Percentiles rank a stretch among this genome's conserved stretches.
These are phyloP conservation scores for Ustilago lituana DNA, from an alignment of 1,284 basidiomycete species.

Conservation along the genomic window DNA sequence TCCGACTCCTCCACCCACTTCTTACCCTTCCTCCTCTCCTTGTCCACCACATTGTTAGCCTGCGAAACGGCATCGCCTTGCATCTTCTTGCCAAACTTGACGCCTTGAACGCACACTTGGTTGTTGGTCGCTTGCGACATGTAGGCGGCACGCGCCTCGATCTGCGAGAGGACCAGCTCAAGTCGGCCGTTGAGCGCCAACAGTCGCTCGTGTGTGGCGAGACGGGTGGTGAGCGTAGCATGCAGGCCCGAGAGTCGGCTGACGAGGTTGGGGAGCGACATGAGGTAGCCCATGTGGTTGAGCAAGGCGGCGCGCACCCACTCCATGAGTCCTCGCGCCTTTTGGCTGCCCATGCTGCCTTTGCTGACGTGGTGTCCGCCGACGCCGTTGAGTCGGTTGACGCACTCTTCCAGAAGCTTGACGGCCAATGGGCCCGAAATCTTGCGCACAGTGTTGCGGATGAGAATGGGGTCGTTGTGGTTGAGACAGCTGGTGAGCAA, in stretches of 20 bases:
- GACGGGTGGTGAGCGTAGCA: constrained; percentile 80
- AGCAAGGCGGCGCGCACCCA: constrained; percentile 91
- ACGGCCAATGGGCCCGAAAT: constrained; percentile 90
- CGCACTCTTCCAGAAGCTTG: constrained; percentile 85
- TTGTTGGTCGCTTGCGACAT: constrained; percentile 47
- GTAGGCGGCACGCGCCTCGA: constrained; percentile 75
- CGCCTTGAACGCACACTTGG: constrained; percentile 50
- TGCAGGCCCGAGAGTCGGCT: constrained; percentile 84
- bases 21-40: constrained; percentile 45
- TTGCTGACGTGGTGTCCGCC: constrained; percentile 71
- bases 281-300: constrained; percentile 88
- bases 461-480: constrained; percentile 82
- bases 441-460: constrained; percentile 86
- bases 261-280: constrained; percentile 90
- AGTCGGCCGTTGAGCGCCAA: constrained; percentile 86
- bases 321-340: constrained; percentile 76
- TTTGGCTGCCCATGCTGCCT: constrained; percentile 52
- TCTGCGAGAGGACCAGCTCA: constrained; percentile 92
- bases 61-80: constrained; percentile 32
- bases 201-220: constrained; percentile 84
- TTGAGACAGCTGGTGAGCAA: constrained; percentile 86
- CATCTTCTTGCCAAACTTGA: constrained; percentile 48
- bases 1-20: constrained; percentile 58
- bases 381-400: constrained; percentile 82
- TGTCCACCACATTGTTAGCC: constrained; percentile 4